A percentile compares a stretch with the other conserved stretches of the same genome.
Evolutionary conservation across 2,329 filamentous ascomycete species (phyloP).

Genomic region (Aspergillus japonicus): DNA sequence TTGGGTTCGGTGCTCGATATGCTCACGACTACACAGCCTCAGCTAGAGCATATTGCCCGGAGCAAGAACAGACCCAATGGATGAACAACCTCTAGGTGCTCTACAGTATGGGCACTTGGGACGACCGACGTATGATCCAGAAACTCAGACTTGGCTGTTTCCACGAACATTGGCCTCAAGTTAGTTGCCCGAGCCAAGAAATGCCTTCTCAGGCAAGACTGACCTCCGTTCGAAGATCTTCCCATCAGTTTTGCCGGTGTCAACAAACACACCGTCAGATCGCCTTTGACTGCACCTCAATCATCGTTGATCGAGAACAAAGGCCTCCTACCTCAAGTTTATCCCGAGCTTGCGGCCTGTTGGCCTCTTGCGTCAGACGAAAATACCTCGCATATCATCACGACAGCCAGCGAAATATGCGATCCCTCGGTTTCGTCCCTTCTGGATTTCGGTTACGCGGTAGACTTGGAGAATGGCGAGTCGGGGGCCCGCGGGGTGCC

Average conservation of each 20-base stretch:
- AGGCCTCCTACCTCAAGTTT: constrained; percentile 26
- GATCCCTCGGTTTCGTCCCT: constrained; percentile 41
- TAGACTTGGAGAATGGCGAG: constrained; percentile 34
- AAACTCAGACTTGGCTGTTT: constrained; percentile 52
- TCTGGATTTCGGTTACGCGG: constrained; percentile 52
- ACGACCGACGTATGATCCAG: constrained; percentile 49
- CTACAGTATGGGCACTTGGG: constrained; percentile 61
- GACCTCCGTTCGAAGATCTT: constrained; percentile 16
- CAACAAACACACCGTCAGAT: constrained; percentile 27
- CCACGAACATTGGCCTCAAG: constrained; percentile 35
- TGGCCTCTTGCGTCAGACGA: constrained; percentile 33
- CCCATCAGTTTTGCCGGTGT: constrained; percentile 32
- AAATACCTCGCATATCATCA: constrained; percentile 33
- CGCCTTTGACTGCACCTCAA: constrained; percentile 19
- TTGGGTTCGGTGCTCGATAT: constrained; percentile 27
- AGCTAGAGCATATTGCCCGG: constrained; percentile 26
- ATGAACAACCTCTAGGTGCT: constrained; percentile 51
- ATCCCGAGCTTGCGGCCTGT: constrained; percentile 38
- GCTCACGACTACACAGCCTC: constrained; percentile 21
- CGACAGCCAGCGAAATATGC: constrained; percentile 28
- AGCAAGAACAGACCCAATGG: constrained; percentile 53
- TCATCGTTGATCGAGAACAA: constrained; percentile 21
- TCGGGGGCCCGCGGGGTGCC: constrained; percentile 29
- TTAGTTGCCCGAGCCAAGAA: constrained; percentile 17
- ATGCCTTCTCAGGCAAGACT: background rate